phyloP scores from a whole-genome alignment of 352 stramenopile genomes.

The Pythium insidiosum region DNA sequence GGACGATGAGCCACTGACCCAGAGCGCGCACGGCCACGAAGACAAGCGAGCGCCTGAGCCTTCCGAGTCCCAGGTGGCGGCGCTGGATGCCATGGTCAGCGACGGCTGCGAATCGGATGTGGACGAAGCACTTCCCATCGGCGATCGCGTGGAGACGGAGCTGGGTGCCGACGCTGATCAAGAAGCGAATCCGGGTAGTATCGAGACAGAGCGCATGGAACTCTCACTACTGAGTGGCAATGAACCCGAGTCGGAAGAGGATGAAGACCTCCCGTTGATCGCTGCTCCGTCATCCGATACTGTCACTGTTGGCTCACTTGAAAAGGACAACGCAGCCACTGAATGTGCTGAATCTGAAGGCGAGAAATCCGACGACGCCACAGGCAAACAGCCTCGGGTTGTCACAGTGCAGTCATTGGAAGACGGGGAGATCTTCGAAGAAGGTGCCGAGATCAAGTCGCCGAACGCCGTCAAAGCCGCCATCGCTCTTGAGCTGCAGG shows the following conservation, averaged over 20 bases:
- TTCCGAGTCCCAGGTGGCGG: not conserved
- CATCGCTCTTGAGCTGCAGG: conserved; percentile 23
- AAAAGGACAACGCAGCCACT: not conserved
- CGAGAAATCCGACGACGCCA: conserved; percentile 21
- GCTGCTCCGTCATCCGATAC: too few species aligned
- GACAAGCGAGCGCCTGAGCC: not conserved
- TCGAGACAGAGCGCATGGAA: not conserved
- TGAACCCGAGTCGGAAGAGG: conserved; percentile 1
- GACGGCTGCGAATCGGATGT: conserved; percentile 39
- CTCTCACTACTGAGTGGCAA: not conserved
- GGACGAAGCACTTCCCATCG: conserved; percentile 48
- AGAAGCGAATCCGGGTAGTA: not conserved
- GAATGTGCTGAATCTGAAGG: not conserved
- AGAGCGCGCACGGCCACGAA: not conserved
- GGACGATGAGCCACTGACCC: conserved; percentile 15
- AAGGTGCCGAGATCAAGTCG: conserved; percentile 29
- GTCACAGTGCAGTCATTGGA: conserved; percentile 22
- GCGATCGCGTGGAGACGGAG: not conserved
- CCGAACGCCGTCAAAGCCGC: conserved; percentile 27
- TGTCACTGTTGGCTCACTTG: not conserved
- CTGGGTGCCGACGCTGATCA: not conserved
- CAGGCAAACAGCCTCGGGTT: not conserved
- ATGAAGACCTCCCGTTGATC: not conserved
- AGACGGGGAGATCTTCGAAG: conserved; percentile 72
- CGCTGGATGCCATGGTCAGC: not conserved